These are phyloP conservation scores for Citrullus colocynthis DNA, from an alignment of 306 rosid genomes.

Conservation along the genomic window DNA sequence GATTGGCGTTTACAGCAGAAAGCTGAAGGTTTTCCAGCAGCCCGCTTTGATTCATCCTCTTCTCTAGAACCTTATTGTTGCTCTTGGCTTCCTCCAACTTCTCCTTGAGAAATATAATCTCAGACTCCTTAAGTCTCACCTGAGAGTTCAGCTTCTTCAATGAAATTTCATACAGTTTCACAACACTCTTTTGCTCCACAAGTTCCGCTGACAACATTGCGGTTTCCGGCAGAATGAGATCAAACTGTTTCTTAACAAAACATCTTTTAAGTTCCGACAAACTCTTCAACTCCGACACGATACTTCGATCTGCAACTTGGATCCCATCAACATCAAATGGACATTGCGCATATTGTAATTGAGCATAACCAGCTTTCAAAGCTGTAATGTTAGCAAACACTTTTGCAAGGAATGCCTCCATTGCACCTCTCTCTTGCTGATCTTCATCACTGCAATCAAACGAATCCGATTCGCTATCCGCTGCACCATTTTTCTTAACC, in stretches of 20 bases:
- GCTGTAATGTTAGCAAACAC: conserved; percentile 59
- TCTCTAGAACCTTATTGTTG: conserved; percentile 45
- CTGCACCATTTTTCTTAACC: conserved; percentile 8
- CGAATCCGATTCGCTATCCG: conserved; percentile 14
- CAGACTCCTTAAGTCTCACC: conserved; percentile 63
- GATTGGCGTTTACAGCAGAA: conserved; percentile 44
- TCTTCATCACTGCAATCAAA: conserved; percentile 35
- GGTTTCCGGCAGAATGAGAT: conserved; percentile 49
- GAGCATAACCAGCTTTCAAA: conserved; percentile 73
- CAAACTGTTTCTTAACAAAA: conserved; percentile 60
- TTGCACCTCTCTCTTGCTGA: conserved; percentile 38
- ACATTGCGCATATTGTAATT: conserved; percentile 53
- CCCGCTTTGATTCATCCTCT: conserved; percentile 60
- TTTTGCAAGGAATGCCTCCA: conserved; percentile 58
- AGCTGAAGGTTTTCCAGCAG: conserved; percentile 43
- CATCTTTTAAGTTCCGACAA: conserved; percentile 77
- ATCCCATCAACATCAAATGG: conserved; percentile 79
- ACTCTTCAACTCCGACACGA: conserved; percentile 48
- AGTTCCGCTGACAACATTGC: conserved; percentile 48
- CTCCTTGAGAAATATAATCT: conserved; percentile 54
- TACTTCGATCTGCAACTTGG: conserved; percentile 44
- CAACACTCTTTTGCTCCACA: conserved; percentile 60
- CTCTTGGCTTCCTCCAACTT: conserved; percentile 48
- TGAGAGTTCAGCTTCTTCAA: conserved; percentile 69
- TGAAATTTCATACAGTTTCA: conserved; percentile 44